Evolutionary conservation across 1,284 basidiomycete species (phyloP).

Genomic region (Pyrrhoderma lamaoense): DNA sequence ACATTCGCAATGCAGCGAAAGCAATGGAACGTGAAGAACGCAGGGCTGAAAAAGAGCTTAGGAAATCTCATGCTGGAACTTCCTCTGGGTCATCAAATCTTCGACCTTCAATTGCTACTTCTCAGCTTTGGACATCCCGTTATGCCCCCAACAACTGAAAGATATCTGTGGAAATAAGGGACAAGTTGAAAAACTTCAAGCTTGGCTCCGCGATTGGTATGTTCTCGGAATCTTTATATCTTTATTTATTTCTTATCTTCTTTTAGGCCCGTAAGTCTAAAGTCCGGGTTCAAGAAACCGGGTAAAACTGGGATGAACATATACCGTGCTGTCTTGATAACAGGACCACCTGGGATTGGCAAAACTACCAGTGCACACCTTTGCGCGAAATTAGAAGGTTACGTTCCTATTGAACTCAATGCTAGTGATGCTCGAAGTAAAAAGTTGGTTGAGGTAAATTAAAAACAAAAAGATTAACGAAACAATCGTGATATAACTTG

Average conservation of each 20-base stretch:
- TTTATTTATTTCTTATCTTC: neutral
- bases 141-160: constrained; percentile 83
- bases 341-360: constrained; percentile 93
- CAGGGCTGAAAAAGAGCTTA: constrained; percentile 36
- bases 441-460: constrained; percentile 82
- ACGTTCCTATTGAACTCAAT: constrained; percentile 90
- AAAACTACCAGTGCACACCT: constrained; percentile 97
- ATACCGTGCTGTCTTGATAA: constrained; percentile 84
- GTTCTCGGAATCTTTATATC: constrained; percentile 21
- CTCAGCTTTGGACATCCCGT: constrained; percentile 91
- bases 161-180: constrained; percentile 96
- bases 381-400: constrained; percentile 83
- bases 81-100: constrained; percentile 16
- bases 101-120: constrained; percentile 36
- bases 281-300: constrained; percentile 84
- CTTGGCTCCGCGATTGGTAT: constrained; percentile 86
- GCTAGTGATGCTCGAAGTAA: constrained; percentile 95
- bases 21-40: constrained; percentile 70
- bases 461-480: neutral
- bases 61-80: constrained; percentile 8
- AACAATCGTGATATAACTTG: neutral
- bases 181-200: constrained; percentile 79
- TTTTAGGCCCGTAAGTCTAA: constrained; percentile 66
- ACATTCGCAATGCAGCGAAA: constrained; percentile 64
- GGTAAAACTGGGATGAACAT: constrained; percentile 87